phyloP scores from a whole-genome alignment of 305 asterid genomes.

The Euphrasia arctica region DNA sequence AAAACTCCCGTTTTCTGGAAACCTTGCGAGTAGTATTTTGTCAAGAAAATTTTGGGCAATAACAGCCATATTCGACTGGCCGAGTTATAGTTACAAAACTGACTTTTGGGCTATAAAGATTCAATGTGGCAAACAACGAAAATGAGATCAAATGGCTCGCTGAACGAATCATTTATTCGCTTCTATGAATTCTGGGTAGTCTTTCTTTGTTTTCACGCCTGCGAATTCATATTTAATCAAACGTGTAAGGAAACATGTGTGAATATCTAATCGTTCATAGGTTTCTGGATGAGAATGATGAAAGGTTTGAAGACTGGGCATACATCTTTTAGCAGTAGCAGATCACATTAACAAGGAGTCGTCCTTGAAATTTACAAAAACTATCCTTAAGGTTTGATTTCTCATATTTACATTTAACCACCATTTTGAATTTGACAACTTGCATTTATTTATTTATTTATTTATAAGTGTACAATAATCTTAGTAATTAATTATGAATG shows the following conservation, averaged over 20 bases:
- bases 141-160: slow-evolving; percentile 20
- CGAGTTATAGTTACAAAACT: slow-evolving; percentile 25
- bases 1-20: too few relatives aligned
- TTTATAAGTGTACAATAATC: too few relatives aligned
- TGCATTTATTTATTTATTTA: too few relatives aligned
- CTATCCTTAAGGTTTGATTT: not conserved
- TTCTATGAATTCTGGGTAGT: slow-evolving; percentile 51
- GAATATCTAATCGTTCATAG: not conserved
- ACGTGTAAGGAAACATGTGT: not conserved
- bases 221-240: slow-evolving; percentile 28
- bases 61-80: not conserved
- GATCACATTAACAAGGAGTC: not conserved
- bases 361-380: not conserved
- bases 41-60: too few relatives aligned
- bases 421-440: too few relatives aligned
- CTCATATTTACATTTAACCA: too few relatives aligned
- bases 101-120: not conserved
- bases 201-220: slow-evolving; percentile 71
- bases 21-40: too few relatives aligned
- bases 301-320: not conserved
- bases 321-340: not conserved
- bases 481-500: too few relatives aligned
- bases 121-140: slow-evolving; percentile 12
- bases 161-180: slow-evolving; percentile 28
- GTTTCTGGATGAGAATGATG: not conserved